Conservation (phyloP, 2,329 filamentous ascomycete species). For the Dothideomycetidae sp. region DNA sequence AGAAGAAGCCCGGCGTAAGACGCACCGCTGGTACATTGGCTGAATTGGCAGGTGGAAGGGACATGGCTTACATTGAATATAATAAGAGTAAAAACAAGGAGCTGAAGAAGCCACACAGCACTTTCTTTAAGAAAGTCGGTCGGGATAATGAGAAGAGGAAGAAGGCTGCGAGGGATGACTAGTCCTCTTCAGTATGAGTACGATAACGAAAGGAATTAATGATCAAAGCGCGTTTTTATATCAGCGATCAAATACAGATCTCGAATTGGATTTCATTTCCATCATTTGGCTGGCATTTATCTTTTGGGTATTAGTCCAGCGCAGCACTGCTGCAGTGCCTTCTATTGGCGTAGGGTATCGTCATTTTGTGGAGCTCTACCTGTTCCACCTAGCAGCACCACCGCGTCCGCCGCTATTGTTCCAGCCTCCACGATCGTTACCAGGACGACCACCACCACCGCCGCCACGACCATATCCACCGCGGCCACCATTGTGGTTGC, state of each 20-base stretch:
- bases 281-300: no score
- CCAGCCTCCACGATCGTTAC: not conserved
- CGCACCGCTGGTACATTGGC: constrained; percentile 74
- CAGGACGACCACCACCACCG: not conserved
- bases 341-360: no score
- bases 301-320: no score
- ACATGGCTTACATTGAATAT: constrained; percentile 68
- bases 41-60: constrained; percentile 78
- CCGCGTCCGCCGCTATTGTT: no score
- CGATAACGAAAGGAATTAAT: no score
- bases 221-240: no score
- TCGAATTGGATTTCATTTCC: no score
- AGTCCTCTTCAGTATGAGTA: no score
- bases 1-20: constrained; percentile 44
- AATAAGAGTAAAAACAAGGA: constrained; percentile 34
- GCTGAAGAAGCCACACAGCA: constrained; percentile 28
- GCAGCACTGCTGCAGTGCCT: no score
- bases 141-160: constrained; percentile 23
- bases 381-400: no score
- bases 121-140: constrained; percentile 32
- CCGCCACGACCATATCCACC: not conserved
- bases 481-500: not conserved
- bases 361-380: no score
- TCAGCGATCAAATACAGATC: no score
- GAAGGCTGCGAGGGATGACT: constrained; percentile 17